phyloP scores from a whole-genome alignment of 2,329 filamentous ascomycete species.

The Fusarium verticillioides region DNA sequence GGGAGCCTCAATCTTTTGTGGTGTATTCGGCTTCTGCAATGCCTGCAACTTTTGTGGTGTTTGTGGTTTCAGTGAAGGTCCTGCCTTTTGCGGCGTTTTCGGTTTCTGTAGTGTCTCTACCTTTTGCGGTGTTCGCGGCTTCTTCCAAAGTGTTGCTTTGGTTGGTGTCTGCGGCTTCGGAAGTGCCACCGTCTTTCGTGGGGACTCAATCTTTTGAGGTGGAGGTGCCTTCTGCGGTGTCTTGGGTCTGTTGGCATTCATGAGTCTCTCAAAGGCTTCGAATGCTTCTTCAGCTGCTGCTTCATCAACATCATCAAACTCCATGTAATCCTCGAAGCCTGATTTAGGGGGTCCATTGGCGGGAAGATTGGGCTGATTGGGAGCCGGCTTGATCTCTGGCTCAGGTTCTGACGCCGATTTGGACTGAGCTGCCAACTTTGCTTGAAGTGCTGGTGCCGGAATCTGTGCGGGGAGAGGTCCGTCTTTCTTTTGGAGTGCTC shows the following conservation, averaged over 20 bases:
- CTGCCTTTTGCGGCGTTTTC: neutral
- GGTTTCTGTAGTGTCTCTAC: neutral
- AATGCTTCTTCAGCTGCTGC: constrained; percentile 50
- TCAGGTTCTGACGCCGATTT: neutral
- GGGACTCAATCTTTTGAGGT: neutral
- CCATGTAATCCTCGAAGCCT: neutral
- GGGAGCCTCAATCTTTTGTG: neutral
- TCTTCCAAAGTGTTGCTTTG: neutral
- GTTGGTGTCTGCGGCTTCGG: neutral
- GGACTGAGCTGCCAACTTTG: neutral
- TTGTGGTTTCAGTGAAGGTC: neutral
- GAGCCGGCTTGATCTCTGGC: constrained; percentile 1
- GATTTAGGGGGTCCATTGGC: neutral
- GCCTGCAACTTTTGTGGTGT: neutral
- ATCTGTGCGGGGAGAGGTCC: neutral
- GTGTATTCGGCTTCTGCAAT: neutral
- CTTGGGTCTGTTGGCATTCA: constrained; percentile 33
- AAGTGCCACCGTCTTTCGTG: neutral
- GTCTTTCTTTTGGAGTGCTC: constrained; percentile 31
- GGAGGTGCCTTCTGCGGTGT: neutral
- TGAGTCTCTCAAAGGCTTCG: constrained; percentile 52
- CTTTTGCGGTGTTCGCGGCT: neutral
- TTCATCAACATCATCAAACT: constrained; percentile 33
- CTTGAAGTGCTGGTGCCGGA: neutral
- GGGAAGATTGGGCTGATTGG: neutral